phyloP scores from a whole-genome alignment of 257 asterid species.

The Solanum pinnatisectum region DNA sequence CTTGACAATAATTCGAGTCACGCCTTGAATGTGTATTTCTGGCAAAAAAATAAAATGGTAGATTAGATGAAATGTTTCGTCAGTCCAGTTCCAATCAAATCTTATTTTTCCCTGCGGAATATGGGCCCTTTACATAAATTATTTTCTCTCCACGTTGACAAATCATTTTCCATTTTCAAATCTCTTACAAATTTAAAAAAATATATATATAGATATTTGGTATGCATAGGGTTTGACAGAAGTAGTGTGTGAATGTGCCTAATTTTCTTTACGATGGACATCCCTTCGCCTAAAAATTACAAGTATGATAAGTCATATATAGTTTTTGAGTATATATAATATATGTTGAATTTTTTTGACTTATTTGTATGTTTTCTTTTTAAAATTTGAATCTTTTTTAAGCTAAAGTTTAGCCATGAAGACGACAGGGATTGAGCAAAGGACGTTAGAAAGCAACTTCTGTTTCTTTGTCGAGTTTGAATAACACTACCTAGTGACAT shows the following conservation, averaged over 20 bases:
- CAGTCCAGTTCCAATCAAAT: conserved; percentile 41
- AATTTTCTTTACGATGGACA: neutral
- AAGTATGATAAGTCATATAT: neutral
- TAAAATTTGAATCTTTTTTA: neutral
- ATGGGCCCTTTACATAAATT: conserved; percentile 32
- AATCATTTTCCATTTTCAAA: neutral
- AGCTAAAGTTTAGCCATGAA: neutral
- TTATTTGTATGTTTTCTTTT: neutral
- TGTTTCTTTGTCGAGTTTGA: neutral
- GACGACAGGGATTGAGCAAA: neutral
- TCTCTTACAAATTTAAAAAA: neutral
- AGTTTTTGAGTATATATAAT: neutral
- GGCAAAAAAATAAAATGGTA: conserved; percentile 7
- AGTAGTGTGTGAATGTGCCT: neutral
- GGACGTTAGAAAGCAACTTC: neutral
- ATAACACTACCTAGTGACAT: neutral
- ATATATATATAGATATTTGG: neutral
- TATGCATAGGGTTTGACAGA: neutral
- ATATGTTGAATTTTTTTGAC: neutral
- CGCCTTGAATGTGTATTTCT: conserved; percentile 31
- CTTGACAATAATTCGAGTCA: conserved; percentile 31
- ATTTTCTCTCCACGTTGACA: neutral
- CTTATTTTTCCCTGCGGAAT: conserved; percentile 8
- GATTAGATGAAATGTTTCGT: conserved; percentile 4
- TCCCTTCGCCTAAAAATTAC: neutral